phyloP scores from a whole-genome alignment of 306 rosid species.

The Abrus precatorius region DNA sequence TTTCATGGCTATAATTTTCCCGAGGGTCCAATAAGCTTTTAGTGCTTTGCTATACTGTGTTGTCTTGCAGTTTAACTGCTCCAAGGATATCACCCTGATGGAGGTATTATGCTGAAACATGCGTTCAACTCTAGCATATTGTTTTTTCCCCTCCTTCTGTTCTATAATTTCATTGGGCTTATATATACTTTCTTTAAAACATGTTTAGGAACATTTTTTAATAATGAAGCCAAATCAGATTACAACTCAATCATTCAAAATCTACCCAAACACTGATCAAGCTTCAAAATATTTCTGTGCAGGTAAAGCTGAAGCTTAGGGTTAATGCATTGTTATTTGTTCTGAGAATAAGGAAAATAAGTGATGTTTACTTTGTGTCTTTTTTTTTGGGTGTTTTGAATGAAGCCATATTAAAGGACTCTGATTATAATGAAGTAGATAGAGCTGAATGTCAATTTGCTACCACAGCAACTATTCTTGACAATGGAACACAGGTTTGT shows the following conservation, averaged over 20 bases:
- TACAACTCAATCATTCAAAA: constrained; percentile 71
- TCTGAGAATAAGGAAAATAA: constrained; percentile 24
- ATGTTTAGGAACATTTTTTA: constrained; percentile 81
- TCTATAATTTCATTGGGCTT: constrained; percentile 22
- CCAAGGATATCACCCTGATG: constrained; percentile 85
- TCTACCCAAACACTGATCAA: constrained; percentile 82
- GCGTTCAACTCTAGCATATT: constrained; percentile 17
- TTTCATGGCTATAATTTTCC: constrained; percentile 20
- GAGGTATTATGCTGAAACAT: constrained; percentile 68
- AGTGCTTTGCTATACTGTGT: constrained; percentile 43
- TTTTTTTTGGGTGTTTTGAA: constrained; percentile 28
- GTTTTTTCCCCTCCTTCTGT: constrained; percentile 14
- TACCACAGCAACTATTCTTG: constrained; percentile 81
- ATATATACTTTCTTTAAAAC: background rate
- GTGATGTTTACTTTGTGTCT: constrained; percentile 7
- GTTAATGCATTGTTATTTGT: constrained; percentile 20
- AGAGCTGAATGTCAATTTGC: constrained; percentile 96
- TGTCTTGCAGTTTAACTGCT: constrained; percentile 89
- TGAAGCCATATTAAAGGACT: constrained; percentile 92
- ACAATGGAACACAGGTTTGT: constrained; percentile 88
- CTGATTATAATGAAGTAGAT: constrained; percentile 87
- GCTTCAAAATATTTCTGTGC: constrained; percentile 89
- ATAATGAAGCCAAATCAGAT: constrained; percentile 89
- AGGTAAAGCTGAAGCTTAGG: constrained; percentile 60
- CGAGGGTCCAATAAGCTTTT: constrained; percentile 8